Percentiles rank a stretch among this genome's conserved stretches.
These are phyloP conservation scores for Thalassiosira oceanica DNA, from an alignment of 352 stramenopile species.

Conservation along the genomic window DNA sequence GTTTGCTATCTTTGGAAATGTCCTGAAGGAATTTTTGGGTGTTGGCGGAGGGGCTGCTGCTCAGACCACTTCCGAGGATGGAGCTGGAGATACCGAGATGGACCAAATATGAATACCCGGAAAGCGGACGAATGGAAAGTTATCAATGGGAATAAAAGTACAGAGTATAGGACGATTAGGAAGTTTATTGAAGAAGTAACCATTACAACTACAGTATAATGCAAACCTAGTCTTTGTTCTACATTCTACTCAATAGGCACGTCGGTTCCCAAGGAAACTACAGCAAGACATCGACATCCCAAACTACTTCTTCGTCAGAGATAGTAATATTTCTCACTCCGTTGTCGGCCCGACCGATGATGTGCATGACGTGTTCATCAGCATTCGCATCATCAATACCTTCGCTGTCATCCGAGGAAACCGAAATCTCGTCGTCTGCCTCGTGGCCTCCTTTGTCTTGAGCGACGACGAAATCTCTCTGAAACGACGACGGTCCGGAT, in stretches of 20 bases:
- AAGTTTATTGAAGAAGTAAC: no score
- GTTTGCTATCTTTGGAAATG: slow-evolving; percentile 46
- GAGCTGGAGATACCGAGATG: slow-evolving; percentile 36
- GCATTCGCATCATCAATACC: slow-evolving; percentile 33
- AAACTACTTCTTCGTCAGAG: slow-evolving; percentile 44
- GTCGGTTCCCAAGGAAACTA: no score
- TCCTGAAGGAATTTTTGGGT: slow-evolving; percentile 52
- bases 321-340: slow-evolving; percentile 60
- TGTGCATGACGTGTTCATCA: slow-evolving; percentile 56
- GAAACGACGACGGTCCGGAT: no score
- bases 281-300: slow-evolving; percentile 31
- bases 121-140: no score
- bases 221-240: no score
- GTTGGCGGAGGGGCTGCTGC: slow-evolving; percentile 1
- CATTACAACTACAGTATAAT: no score
- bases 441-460: slow-evolving; percentile 11
- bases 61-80: neutral
- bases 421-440: slow-evolving; percentile 43
- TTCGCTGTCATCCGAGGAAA: slow-evolving; percentile 58
- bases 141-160: no score
- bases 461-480: slow-evolving; percentile 16
- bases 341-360: slow-evolving; percentile 53
- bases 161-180: no score
- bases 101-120: slow-evolving; percentile 48
- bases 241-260: no score